Evolutionary conservation across 805 yeast species (phyloP), one percentile per base, ranked within the genome.

Genomic region (Hanseniaspora pseudoguilliermondii): DNA sequence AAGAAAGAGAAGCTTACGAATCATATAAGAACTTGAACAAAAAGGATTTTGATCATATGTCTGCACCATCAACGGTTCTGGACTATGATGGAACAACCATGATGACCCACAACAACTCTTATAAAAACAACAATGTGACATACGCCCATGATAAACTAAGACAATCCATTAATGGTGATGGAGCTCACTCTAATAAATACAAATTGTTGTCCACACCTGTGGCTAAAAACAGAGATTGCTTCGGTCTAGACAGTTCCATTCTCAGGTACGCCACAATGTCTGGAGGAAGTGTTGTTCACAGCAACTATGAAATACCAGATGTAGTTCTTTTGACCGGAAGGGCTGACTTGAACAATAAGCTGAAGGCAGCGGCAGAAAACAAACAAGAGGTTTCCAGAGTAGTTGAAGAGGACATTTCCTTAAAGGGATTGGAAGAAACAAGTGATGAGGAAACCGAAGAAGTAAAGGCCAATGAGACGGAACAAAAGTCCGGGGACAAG

Each of bases 221-320:
- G 7, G 36, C 56, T 10, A 53, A 53, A 32, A 53, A 46, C 38
- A 53, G 44, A 32, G 56, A 53, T 21, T 25, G 36, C 15, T 53
- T 53, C 39, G 56, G 50, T 3, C 47, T 46, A n/a, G 56, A 53
- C 35, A 53, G 56, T 23, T 53, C 56, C n/a, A 53, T 53, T 53
- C 56, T 53, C 40, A 53, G 56, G 56, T 53, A 46, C 32, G 56
- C 56, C 10, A 53, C 56, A 10, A 53, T 53, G 56, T 53, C 56
- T 18, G 56, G 56, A 9, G 50, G 56, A 8, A 53, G 50, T 39
- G 50, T 46, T 27, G 25, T 53, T 7, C 48, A 53, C 8, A 46
- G 50, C 25, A 18, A 46, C n/a, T 53, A 53, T 15, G 56, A 53
- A 29, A 53, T 53, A 2, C 56, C 56, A 9, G 56, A 53, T 32